phyloP scores from a whole-genome alignment of 1,284 basidiomycete species.

The Puccinia coronata region DNA sequence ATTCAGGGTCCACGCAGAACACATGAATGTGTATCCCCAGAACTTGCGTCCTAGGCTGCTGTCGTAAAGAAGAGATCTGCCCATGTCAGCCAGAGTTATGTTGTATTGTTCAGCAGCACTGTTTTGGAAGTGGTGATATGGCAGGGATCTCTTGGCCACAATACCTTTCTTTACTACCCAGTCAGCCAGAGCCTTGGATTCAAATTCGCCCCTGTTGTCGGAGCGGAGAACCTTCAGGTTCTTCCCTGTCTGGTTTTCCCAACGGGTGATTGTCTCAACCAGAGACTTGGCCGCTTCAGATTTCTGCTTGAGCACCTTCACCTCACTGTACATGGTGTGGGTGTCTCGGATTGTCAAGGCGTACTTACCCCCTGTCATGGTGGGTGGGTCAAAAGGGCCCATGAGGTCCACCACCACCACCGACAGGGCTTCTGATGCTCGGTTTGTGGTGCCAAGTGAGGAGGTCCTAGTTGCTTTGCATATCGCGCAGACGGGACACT shows the following conservation, averaged over 20 bases:
- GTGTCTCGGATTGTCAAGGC: not conserved
- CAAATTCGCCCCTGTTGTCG: constrained; percentile 26
- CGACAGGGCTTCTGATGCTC: not conserved
- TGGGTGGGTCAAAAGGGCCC: too few species aligned
- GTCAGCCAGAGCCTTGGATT: not conserved
- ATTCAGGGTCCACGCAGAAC: not conserved
- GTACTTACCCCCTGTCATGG: constrained; percentile 4
- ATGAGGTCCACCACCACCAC: not conserved
- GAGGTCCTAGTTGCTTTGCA: not conserved
- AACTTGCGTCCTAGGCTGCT: not conserved
- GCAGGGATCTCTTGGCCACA: not conserved
- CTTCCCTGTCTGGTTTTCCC: not conserved
- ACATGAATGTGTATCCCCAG: not conserved
- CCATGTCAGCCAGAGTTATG: constrained; percentile 10
- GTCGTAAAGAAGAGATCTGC: not conserved
- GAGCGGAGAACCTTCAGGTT: not conserved
- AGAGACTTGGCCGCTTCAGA: not conserved
- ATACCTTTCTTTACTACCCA: not conserved
- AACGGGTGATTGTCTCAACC: not conserved
- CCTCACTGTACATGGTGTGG: not conserved
- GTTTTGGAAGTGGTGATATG: constrained; percentile 18
- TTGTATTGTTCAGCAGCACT: not conserved
- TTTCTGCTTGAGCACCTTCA: constrained; percentile 6
- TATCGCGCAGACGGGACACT: not conserved
- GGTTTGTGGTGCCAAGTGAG: not conserved